Evolutionary conservation across 352 stramenopile species (phyloP).

Genomic region (Pythium graminicola): DNA sequence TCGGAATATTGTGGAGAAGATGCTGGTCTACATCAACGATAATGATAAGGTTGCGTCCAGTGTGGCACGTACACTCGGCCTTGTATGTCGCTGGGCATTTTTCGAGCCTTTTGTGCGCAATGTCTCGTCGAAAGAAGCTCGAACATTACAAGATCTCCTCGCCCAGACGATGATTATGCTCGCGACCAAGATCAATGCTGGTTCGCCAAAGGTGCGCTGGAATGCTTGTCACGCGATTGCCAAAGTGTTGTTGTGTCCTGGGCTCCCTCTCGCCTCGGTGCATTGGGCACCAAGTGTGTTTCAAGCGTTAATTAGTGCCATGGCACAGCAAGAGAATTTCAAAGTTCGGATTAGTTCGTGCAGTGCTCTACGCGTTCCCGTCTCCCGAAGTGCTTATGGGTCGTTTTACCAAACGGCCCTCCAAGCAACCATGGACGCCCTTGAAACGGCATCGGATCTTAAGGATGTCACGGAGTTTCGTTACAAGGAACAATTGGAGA

Average conservation of each 20-base stretch:
- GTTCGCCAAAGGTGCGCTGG: slow-evolving; percentile 81
- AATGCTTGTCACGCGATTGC: slow-evolving; percentile 86
- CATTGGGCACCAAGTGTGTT: slow-evolving; percentile 75
- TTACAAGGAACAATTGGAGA: slow-evolving; percentile 87
- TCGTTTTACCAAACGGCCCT: slow-evolving; percentile 64
- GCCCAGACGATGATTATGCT: slow-evolving; percentile 64
- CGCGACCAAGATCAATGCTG: slow-evolving; percentile 65
- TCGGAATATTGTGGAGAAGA: slow-evolving; percentile 70
- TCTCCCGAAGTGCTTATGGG: slow-evolving; percentile 60
- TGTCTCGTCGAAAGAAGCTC: slow-evolving; percentile 25
- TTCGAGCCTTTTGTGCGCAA: slow-evolving; percentile 52
- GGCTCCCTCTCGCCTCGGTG: slow-evolving; percentile 64
- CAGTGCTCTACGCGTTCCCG: slow-evolving; percentile 65
- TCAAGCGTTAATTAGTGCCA: slow-evolving; percentile 64
- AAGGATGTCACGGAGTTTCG: slow-evolving; percentile 86
- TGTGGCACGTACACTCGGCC: slow-evolving; percentile 67
- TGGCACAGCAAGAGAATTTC: slow-evolving; percentile 85
- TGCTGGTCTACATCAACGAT: slow-evolving; percentile 77
- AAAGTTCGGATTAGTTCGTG: slow-evolving; percentile 84
- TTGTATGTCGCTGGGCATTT: slow-evolving; percentile 76
- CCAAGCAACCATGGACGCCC: slow-evolving; percentile 55
- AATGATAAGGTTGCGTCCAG: slow-evolving; percentile 88
- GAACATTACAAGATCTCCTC: slow-evolving; percentile 46
- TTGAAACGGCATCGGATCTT: slow-evolving; percentile 80
- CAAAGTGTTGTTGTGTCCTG: slow-evolving; percentile 75